phyloP scores from a whole-genome alignment of 2,329 filamentous ascomycete species.

The Cyphellophora attinorum region DNA sequence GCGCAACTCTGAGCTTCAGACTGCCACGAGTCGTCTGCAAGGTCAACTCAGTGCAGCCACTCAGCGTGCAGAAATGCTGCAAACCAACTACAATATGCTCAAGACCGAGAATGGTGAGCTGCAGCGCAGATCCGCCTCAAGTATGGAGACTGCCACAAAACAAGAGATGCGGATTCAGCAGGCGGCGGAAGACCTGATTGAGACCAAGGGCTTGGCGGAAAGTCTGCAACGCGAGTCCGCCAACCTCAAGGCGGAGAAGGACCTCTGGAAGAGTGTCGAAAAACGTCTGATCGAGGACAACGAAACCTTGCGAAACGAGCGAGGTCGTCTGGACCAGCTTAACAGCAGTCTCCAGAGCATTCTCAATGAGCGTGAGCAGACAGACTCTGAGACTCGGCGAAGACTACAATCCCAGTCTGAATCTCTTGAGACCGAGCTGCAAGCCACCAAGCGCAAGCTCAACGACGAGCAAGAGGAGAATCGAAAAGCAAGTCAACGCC shows the following conservation, averaged over 20 bases:
- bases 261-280: slow-evolving; percentile 89
- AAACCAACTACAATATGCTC: slow-evolving; percentile 74
- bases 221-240: slow-evolving; percentile 83
- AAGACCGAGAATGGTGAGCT: slow-evolving; percentile 79
- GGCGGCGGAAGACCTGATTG: slow-evolving; percentile 84
- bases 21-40: slow-evolving; percentile 67
- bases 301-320: slow-evolving; percentile 73
- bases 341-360: slow-evolving; percentile 78
- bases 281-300: slow-evolving; percentile 81
- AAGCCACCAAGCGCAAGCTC: slow-evolving; percentile 70
- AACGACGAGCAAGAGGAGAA: slow-evolving; percentile 73
- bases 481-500: slow-evolving; percentile 71
- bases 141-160: slow-evolving; percentile 77
- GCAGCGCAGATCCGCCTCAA: slow-evolving; percentile 66
- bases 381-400: slow-evolving; percentile 71
- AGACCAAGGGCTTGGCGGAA: slow-evolving; percentile 70
- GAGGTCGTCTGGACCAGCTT: slow-evolving; percentile 70
- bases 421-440: slow-evolving; percentile 67
- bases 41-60: slow-evolving; percentile 74
- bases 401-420: slow-evolving; percentile 72
- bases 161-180: slow-evolving; percentile 87
- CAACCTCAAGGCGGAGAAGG: slow-evolving; percentile 90
- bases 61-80: slow-evolving; percentile 80
- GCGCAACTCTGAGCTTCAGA: slow-evolving; percentile 74
- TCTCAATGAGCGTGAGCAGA: slow-evolving; percentile 81